Evolutionary conservation across 768 basidiomycete genomes (phyloP), one percentile per base, ranked within the genome.

Genomic region (Mycena chlorophos): DNA sequence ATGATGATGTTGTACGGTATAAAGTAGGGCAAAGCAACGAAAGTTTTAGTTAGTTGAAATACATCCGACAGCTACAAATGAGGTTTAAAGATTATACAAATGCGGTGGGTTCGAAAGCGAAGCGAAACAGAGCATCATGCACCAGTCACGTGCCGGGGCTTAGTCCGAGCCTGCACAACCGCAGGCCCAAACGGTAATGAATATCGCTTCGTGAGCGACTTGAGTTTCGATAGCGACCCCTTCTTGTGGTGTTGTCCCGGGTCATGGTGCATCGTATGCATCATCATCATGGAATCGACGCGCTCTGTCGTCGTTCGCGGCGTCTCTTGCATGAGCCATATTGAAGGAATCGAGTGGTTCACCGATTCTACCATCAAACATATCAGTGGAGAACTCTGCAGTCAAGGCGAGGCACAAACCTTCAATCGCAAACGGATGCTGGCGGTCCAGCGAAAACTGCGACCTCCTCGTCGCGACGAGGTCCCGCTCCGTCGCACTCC

Each of bases 121-220:
- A 23, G 27, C 22, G 22, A 47, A 23, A 17, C 17, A 25, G 10
- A n/a, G 22, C 26, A 47, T 52, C 25, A 55, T 26, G 51, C 16
- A 4, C 40, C 50, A 1, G 53, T 55, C 2, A 51, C 54, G 23
- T 48, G 52, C 5, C 60, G 60, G 10, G 56, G 22, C 23, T 57
- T 57, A 14, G 60, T 31, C 10, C 56, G 49, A n/a, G 49, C 17
- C 26, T 46, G 45, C 13, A 31, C 27, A 20, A 34, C 47, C 22
- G 20, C 47, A 13, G 77, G 76, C 34, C 34, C 34, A 51, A 80
- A 74, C 17, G 76, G 75, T 40, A 78, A 67, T 5, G 78, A 78
- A 63, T 79, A 81, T n/a, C 78, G 73, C 55, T 80, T 79, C 19
- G 78, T 79, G 52, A 78, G 70, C 16, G 70, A 73, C 45, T 73